Base-by-base conservation (phyloP, 768 basidiomycete species). In the Phlebiopsis gigantea region DNA sequence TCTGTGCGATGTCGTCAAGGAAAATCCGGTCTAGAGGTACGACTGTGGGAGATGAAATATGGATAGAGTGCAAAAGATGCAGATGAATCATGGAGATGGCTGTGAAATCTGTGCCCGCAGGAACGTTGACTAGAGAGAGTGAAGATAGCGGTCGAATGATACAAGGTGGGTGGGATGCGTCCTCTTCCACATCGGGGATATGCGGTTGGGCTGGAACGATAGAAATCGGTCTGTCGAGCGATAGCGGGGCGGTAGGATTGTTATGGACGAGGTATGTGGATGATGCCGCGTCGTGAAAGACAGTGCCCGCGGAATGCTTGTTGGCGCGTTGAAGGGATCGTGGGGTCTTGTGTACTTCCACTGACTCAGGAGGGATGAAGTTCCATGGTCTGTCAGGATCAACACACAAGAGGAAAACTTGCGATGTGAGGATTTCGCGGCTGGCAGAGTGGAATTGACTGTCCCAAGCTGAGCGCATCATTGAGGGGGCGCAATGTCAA, bases 401-500 rank as follows among this genome's bases (percentile, higher is more conserved):
- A 1, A 83, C 83, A 54, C 80, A 81, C 19, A 85, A 63, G 1
- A 93, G 58, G 6, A 79, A 78, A 47, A 89, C 77, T 60, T 88
- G 84, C 22, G 85, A 65, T 10, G 81, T 76, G 1, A 76, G 75
- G n/a, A 79, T 69, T 31, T 62, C 12, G 74, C 64, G 4, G 76
- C 39, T 69, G 9, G 72, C 69, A 24, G 68, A 70, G 1, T 77
- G 73, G 22, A 89, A 69, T 59, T 81, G 77, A 9, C 67, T 71
- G 31, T 75, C 75, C 90, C 90, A 93, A 47, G 82, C 90, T 93
- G 62, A n/a, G 29, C 56, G 89, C 49, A 80, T 86, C 88, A 63
- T 19, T 41, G 41, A 7, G 25, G 42, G 8, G 24, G 46, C 62
- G 25, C n/a, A 61, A 45, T 34, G 50, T 10, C 5, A 57, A 9